Base-by-base conservation (phyloP, 2,329 filamentous ascomycete species). In the Laburnicola sp. region DNA sequence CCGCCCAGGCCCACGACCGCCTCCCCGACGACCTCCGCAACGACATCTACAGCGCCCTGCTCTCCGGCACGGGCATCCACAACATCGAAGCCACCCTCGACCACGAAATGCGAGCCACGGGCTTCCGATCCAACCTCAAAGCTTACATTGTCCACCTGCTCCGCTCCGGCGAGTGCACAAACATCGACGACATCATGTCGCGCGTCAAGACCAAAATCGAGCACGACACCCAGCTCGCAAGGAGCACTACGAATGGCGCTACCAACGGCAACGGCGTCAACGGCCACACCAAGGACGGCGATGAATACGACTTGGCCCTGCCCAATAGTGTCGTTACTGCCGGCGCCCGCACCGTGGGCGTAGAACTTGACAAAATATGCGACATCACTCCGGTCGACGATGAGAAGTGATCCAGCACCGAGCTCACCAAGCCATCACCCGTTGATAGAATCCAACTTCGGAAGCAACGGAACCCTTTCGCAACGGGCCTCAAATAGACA, bases 71-170 rank as follows among this genome's bases (percentile, higher is more conserved):
- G 61, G 77, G 79, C 47, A 79, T 85, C 57, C 76, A 78, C 62
- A 78, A 79, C 62, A 81, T 86, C 37, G 81, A 85, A 62, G 61
- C 72, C 32, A 75, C 77, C 1, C 75, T 86, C 25, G 74, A 79
- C 51, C 76, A 82, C 61, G 77, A 78, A 22, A 76, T 86, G 8
- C 78, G 82, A 60, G 76, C 80, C 46, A 71, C 75, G n/a, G 82
- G 82, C 59, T 86, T 83, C 82, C 80, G 80, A 36, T 77, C 82
- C 59, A 75, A 75, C 26, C 75, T 86, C 53, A 78, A 78, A 50
- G 73, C 72, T 40, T 78, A 85, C 53, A 76, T 82, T 16, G 77
- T 78, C 40, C 75, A 80, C 49, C 75, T 86, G 35, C 78, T 86
- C 48, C 80, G 82, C 58, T 80, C 77, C 25, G 82, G 82, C 40